Conservation (phyloP, 2,329 filamentous ascomycete genomes). For the Huntiella decipiens region DNA sequence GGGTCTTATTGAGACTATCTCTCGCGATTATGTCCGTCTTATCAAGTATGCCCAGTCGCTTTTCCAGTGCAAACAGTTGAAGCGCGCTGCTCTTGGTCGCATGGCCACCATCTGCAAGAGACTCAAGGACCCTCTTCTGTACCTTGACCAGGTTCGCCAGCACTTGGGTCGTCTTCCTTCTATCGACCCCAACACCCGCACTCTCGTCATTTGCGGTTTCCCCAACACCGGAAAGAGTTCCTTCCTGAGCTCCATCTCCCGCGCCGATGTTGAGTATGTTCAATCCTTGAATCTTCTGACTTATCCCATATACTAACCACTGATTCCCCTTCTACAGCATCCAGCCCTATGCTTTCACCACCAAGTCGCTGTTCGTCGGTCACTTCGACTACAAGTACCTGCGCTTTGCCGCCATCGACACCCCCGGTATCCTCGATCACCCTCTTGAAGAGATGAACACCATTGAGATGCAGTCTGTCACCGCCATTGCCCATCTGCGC, state of each 20-base stretch:
- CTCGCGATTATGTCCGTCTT: constrained; percentile 86
- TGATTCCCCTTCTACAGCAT: background rate
- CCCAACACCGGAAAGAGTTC: constrained; percentile 96
- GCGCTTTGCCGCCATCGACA: constrained; percentile 65
- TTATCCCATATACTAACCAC: background rate
- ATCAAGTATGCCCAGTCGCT: constrained; percentile 82
- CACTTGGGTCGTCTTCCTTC: constrained; percentile 91
- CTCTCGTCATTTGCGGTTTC: constrained; percentile 89
- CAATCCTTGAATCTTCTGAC: background rate
- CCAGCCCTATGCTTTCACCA: constrained; percentile 96
- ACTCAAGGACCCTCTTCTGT: constrained; percentile 83
- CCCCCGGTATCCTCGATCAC: constrained; percentile 94
- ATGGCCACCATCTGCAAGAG: constrained; percentile 96
- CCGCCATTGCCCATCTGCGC: constrained; percentile 87
- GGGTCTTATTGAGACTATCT: constrained; percentile 88
- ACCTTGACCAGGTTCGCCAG: constrained; percentile 80
- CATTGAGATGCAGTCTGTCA: constrained; percentile 88
- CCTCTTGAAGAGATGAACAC: constrained; percentile 99
- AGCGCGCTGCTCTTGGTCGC: constrained; percentile 83
- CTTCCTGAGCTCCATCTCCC: constrained; percentile 78
- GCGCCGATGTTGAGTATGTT: constrained; percentile 63
- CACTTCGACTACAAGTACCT: constrained; percentile 82
- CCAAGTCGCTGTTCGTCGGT: constrained; percentile 89
- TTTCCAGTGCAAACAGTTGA: constrained; percentile 98
- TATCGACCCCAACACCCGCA: constrained; percentile 96